Percentiles rank a stretch among this genome's conserved stretches.
phyloP scores from a whole-genome alignment of 2,329 filamentous ascomycete genomes.

The Botryotinia calthae region DNA sequence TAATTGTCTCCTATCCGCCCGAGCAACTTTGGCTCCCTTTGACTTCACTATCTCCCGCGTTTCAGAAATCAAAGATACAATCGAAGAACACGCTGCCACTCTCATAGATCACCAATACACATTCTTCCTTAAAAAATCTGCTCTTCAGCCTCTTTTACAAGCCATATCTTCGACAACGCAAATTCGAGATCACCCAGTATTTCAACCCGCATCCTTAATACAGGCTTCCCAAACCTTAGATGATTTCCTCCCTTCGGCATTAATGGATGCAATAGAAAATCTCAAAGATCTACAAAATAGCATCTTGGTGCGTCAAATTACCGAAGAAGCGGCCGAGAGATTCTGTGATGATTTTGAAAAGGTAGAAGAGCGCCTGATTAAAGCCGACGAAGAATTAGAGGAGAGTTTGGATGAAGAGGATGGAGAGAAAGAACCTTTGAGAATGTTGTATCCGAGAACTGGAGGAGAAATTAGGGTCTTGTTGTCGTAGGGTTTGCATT shows the following conservation, averaged over 20 bases:
- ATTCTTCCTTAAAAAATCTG: constrained; percentile 74
- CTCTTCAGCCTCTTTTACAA: constrained; percentile 62
- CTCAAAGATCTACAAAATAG: constrained; percentile 72
- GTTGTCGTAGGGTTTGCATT: constrained; percentile 31
- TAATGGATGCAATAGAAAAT: constrained; percentile 87
- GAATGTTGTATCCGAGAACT: constrained; percentile 38
- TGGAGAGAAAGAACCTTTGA: constrained; percentile 32
- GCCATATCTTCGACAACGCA: constrained; percentile 45
- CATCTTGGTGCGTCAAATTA: constrained; percentile 69
- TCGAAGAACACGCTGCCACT: constrained; percentile 54
- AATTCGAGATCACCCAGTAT: constrained; percentile 53
- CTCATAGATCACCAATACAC: constrained; percentile 67
- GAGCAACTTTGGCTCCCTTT: constrained; percentile 54
- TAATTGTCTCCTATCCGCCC: constrained; percentile 66
- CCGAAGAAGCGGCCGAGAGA: constrained; percentile 74
- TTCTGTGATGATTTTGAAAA: constrained; percentile 85
- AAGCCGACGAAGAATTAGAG: constrained; percentile 52
- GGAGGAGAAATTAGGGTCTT: constrained; percentile 39
- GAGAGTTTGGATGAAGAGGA: constrained; percentile 25
- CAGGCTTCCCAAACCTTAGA: constrained; percentile 75
- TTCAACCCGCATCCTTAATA: constrained; percentile 60
- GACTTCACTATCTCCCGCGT: constrained; percentile 61
- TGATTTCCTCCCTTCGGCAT: constrained; percentile 84
- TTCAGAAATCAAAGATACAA: constrained; percentile 53
- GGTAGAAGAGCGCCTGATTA: constrained; percentile 59